Percentiles rank a stretch among this genome's conserved stretches.
These are phyloP conservation scores for Uromyces viciae-fabae DNA, from an alignment of 1,284 basidiomycete genomes.

Conservation along the genomic window DNA sequence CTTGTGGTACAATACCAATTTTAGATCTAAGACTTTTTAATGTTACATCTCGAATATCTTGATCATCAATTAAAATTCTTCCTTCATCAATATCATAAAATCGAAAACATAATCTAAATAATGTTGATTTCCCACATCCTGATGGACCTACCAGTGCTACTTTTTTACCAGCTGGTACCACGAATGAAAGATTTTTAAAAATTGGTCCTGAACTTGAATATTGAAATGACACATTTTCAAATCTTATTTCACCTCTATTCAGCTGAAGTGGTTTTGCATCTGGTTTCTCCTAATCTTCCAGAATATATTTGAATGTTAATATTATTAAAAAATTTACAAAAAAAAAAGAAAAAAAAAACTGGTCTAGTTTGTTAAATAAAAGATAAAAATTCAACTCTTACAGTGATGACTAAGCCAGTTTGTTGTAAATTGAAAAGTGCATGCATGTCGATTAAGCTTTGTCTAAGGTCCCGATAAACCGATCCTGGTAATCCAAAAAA, in stretches of 20 bases:
- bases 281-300: slow-evolving; percentile 19
- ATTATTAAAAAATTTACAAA: background rate
- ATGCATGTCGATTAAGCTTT: slow-evolving; percentile 45
- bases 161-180: slow-evolving; percentile 42
- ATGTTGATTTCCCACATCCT: slow-evolving; percentile 45
- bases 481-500: slow-evolving; percentile 12
- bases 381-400: background rate
- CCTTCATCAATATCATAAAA: slow-evolving; percentile 42
- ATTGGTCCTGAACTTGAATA: slow-evolving; percentile 22
- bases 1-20: slow-evolving; percentile 44
- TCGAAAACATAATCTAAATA: slow-evolving; percentile 43
- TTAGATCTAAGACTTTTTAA: slow-evolving; percentile 35
- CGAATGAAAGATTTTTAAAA: slow-evolving; percentile 39
- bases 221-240: slow-evolving; percentile 43
- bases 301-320: background rate
- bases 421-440: slow-evolving; percentile 39
- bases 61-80: slow-evolving; percentile 42
- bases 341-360: background rate
- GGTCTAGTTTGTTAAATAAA: background rate
- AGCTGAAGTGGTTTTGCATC: slow-evolving; percentile 33
- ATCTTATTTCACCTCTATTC: slow-evolving; percentile 38
- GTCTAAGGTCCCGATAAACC: slow-evolving; percentile 45
- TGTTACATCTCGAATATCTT: slow-evolving; percentile 41
- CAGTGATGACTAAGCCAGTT: slow-evolving; percentile 34
- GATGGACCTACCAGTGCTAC: slow-evolving; percentile 44